Conservation (phyloP, 345 rosid species). For the Citrus maxima region DNA sequence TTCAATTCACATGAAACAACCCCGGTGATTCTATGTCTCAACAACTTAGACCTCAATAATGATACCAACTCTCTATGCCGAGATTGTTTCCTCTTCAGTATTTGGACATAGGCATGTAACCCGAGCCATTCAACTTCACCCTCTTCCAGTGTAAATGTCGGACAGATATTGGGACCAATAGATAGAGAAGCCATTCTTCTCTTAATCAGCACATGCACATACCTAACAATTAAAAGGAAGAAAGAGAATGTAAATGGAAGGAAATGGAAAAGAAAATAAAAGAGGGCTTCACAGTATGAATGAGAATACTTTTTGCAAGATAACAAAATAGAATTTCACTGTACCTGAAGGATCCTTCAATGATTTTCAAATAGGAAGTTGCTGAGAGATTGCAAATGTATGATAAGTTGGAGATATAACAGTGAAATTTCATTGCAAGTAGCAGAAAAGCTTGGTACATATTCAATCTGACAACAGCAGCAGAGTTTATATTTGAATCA, state of each 20-base stretch:
- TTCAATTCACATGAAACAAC: constrained; percentile 31
- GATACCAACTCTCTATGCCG: constrained; percentile 45
- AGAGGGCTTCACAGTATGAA: background rate
- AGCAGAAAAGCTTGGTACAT: constrained; percentile 74
- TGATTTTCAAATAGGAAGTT: constrained; percentile 30
- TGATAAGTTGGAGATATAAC: constrained; percentile 53
- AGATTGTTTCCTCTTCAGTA: constrained; percentile 58
- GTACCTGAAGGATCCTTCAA: constrained; percentile 60
- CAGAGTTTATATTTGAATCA: constrained; percentile 75
- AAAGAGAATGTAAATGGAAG: background rate
- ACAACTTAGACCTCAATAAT: constrained; percentile 36
- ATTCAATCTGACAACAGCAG: constrained; percentile 62
- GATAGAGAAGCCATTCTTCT: constrained; percentile 41
- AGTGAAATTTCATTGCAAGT: constrained; percentile 83
- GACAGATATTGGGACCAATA: constrained; percentile 25
- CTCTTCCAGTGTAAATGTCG: constrained; percentile 36
- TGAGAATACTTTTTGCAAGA: background rate
- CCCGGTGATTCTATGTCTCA: constrained; percentile 27
- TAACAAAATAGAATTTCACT: background rate
- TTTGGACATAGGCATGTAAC: constrained; percentile 54
- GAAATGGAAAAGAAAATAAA: background rate
- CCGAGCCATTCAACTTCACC: constrained; percentile 85
- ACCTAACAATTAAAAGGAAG: constrained; percentile 31
- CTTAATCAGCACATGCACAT: constrained; percentile 47
- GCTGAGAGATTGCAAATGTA: constrained; percentile 46